Evolutionary conservation across 495 filamentous ascomycete species (phyloP).

Genomic region (Xylaria cubensis): DNA sequence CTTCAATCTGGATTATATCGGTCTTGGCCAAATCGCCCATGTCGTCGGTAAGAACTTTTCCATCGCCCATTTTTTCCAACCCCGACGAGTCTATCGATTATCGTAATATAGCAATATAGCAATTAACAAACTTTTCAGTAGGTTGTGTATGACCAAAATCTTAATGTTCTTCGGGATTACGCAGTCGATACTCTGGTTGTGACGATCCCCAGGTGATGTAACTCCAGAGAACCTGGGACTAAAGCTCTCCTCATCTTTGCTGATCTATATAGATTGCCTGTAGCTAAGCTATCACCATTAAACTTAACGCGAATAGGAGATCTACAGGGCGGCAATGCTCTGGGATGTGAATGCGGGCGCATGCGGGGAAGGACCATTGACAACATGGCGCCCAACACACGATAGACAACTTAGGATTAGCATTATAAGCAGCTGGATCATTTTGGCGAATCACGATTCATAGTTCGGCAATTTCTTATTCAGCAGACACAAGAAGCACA

Average conservation of each 20-base stretch:
- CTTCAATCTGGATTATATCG: not conserved
- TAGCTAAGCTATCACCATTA: not conserved
- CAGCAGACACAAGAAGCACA: slow-evolving; percentile 3
- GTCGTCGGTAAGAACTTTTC: not conserved
- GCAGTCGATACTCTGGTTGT: not conserved
- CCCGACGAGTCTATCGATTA: not conserved
- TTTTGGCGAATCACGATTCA: not conserved
- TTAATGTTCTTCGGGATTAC: not conserved
- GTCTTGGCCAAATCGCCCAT: not conserved
- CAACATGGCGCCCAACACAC: not conserved
- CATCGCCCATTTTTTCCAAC: not conserved
- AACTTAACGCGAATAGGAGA: not conserved
- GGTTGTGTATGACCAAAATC: not conserved
- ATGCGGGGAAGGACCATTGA: not conserved
- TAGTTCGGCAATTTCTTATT: slow-evolving; percentile 1
- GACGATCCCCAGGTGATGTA: not conserved
- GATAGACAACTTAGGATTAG: not conserved
- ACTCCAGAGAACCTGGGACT: not conserved
- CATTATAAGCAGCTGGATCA: not conserved
- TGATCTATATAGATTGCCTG: not conserved
- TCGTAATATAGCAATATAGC: not conserved
- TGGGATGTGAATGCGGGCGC: not conserved
- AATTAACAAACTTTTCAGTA: not conserved
- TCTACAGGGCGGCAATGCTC: not conserved
- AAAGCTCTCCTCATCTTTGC: not conserved